A percentile compares a stretch with the other conserved stretches of the same genome.
Conservation (phyloP, 1,284 basidiomycete species). For the Ustilago nuda region DNA sequence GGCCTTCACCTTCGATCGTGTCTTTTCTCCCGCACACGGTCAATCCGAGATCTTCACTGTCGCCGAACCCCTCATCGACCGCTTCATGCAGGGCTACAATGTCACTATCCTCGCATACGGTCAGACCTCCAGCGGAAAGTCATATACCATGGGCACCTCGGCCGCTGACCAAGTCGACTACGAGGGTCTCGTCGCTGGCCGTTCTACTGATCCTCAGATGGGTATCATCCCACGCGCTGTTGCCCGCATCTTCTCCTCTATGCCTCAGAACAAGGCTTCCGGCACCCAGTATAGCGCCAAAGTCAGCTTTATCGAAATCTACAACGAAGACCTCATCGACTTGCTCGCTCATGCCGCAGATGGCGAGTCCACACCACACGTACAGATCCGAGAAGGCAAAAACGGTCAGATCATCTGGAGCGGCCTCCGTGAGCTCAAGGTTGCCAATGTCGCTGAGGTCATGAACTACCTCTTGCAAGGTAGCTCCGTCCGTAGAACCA, state of each 20-base stretch:
- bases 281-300: constrained; percentile 58
- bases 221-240: constrained; percentile 97
- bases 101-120: constrained; percentile 98
- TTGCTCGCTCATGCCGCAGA: constrained; percentile 62
- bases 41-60: constrained; percentile 88
- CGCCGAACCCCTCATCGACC: constrained; percentile 85
- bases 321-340: constrained; percentile 80
- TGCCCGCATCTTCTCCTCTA: constrained; percentile 85
- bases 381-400: constrained; percentile 96
- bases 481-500: constrained; percentile 88
- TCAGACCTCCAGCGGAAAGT: constrained; percentile 96
- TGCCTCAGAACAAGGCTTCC: constrained; percentile 73
- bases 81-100: constrained; percentile 95
- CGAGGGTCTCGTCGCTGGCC: constrained; percentile 56
- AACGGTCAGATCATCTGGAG: constrained; percentile 97
- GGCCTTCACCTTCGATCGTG: constrained; percentile 91
- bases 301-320: constrained; percentile 81
- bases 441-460: constrained; percentile 84
- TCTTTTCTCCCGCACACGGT: constrained; percentile 82
- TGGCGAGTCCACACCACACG: constrained; percentile 75
- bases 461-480: constrained; percentile 87
- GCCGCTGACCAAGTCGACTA: constrained; percentile 56
- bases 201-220: constrained; percentile 53
- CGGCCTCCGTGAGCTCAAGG: constrained; percentile 89
- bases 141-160: constrained; percentile 84